A percentile compares a stretch with the other conserved stretches of the same genome.
Conservation (phyloP, 768 basidiomycete genomes). For the Suillus spraguei region DNA sequence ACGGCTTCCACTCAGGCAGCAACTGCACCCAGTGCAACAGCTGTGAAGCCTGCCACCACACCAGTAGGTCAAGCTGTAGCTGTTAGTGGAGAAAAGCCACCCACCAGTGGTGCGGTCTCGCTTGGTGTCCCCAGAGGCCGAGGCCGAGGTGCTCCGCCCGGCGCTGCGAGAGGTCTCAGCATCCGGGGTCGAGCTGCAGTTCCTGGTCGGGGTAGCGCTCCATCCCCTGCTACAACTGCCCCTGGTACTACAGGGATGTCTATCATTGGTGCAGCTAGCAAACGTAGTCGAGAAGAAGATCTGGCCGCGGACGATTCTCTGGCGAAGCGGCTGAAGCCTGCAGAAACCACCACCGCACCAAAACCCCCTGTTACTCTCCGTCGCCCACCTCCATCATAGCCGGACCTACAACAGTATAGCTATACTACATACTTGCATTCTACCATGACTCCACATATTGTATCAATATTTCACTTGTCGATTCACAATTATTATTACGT, state of each 20-base stretch:
- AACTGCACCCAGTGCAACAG: constrained; percentile 19
- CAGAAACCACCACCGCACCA: constrained; percentile 32
- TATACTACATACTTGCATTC: neutral
- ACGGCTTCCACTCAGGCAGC: constrained; percentile 18
- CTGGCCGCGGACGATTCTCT: constrained; percentile 54
- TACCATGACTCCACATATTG: constrained; percentile 12
- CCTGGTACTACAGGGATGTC: constrained; percentile 46
- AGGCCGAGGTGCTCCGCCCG: constrained; percentile 33
- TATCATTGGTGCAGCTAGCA: constrained; percentile 66
- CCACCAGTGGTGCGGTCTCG: constrained; percentile 32
- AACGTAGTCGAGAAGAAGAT: constrained; percentile 64
- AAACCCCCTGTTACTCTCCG: constrained; percentile 38
- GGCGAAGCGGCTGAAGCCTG: constrained; percentile 68
- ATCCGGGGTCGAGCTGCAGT: constrained; percentile 39
- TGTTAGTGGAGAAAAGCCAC: constrained; percentile 33
- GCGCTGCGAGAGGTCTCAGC: constrained; percentile 33
- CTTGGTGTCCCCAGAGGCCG: constrained; percentile 23
- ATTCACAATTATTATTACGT: neutral
- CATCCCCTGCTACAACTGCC: constrained; percentile 26
- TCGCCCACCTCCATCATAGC: constrained; percentile 29
- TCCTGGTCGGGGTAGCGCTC: constrained; percentile 22
- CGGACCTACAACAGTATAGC: neutral
- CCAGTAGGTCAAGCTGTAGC: constrained; percentile 25
- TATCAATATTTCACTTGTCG: constrained; percentile 25
- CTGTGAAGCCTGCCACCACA: constrained; percentile 24